Base-by-base conservation (phyloP, 192 early-diverging fungal genomes). In the Coemansia sp. region DNA sequence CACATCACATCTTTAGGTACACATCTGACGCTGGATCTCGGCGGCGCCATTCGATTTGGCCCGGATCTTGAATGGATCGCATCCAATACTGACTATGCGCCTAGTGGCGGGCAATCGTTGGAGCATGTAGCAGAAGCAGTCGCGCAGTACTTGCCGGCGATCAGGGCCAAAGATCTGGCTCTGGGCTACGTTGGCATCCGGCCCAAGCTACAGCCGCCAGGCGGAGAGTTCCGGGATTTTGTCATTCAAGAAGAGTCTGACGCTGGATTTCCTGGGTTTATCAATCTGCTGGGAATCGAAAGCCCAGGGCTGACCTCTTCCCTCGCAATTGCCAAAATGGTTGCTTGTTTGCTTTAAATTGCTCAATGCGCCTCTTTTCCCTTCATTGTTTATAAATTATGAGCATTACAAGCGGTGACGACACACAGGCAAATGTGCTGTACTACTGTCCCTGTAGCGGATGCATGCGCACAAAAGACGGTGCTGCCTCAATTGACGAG, bases 281-380 rank as follows among this genome's bases (percentile, higher is more conserved):
- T 89, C 40, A 90, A 91, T 40, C 69, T 92, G 11, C 54, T 86
- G 2, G 92, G 92, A 28, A 91, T 94, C 26, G 92, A 94, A 55
- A 91, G 88, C 50, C 92, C 92, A 2, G 92, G 92, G 0, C 53
- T 94, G 49, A 94, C 92, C 2, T 80, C 84, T 14, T 86, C 87
- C 2, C 72, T 93, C 40, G 91, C 91, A 1, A 92, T 94, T 39
- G 91, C 86, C 2, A 2, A 18, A 10, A 63, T 70, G 63, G 73
- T 77, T 10, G 55, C 53, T 15, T 23, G 35, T 10, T 33, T 71
- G 21, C 49, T 48, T 33, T 47, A 58, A 26, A 26, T 26, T 26
- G 1, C 23, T 26, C 23, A 26, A 26, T 26, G 46, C 46, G 46
- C 19, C 46, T 48, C 46, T 14, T 14, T n/a, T 48, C 15, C 46